Evolutionary conservation across 352 stramenopile genomes (phyloP), one percentile per base, ranked within the genome.

Genomic region (Pythium apleroticum): DNA sequence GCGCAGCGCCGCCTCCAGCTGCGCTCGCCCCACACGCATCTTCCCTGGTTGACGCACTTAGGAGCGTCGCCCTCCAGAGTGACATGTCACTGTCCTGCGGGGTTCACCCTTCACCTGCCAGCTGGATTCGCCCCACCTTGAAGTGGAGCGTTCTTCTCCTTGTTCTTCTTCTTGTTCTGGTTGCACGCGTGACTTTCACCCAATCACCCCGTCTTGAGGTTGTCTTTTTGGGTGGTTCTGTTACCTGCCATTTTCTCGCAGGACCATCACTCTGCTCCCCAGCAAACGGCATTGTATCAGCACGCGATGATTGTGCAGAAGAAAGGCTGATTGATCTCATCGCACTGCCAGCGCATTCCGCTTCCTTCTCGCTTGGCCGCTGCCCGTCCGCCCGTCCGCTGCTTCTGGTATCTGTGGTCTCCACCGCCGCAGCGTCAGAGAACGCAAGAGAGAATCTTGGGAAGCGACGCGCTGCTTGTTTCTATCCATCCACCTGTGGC

Each of bases 1-100:
- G 14, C 77, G 81, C 61, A 93, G 66, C 39, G 88, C 58, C 31
- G 63, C 69, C 53, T 91, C 80, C 39, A 93, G 72, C 57, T 88
- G 78, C 30, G 75, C 63, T 28, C 74, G 73, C 46, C 88, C 52
- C 39, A 57, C 54, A 28, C 8, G 15, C 52, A 63, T 64, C 17
- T 28, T 25, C 4, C 7, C 6, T 33, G 7, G 22, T 33, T 58
- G 52, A 33, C 31, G 15, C 12, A 30, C 4, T 33, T n/a, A 10
- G 4, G 46, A 2, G 17, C 27, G 8, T 52, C 28, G 14, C 39
- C 39, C 39, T 25, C 4, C 2, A 58, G 12, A 68, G 45, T 62
- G 53, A 9, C 62, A 53, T 59, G 53, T 54, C 53, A 62, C 48
- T 41, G 28, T 46, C 37, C 33, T 15, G 17, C 17, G 12, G 20